Conservation (phyloP, 179 eudicot genomes). For the Nepenthes alata region DNA sequence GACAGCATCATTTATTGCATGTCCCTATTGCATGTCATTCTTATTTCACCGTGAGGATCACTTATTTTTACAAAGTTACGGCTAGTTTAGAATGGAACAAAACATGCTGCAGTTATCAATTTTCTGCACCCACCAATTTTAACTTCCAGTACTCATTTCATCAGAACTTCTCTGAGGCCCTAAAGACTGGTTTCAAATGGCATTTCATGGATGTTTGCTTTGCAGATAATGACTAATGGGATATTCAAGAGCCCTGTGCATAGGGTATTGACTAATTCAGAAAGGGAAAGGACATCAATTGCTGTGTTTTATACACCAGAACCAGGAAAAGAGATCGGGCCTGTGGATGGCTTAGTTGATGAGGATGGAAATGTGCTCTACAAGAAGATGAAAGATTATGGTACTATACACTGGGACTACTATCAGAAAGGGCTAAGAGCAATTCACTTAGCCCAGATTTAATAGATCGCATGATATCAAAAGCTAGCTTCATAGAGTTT, state of each 20-base stretch:
- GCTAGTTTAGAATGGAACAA: too few species aligned
- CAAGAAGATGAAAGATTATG: slow-evolving; percentile 16
- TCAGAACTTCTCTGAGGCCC: too few species aligned
- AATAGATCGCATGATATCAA: too few species aligned
- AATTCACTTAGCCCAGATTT: slow-evolving; percentile 11
- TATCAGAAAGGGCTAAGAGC: slow-evolving; percentile 11
- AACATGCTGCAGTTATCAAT: too few species aligned
- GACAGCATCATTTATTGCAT: too few species aligned
- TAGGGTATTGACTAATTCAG: slow-evolving; percentile 38
- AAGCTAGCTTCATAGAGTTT: too few species aligned
- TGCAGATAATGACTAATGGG: slow-evolving; percentile 63
- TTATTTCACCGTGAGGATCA: too few species aligned
- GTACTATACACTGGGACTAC: neutral
- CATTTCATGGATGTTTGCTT: neutral
- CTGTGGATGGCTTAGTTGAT: slow-evolving; percentile 36
- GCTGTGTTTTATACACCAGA: slow-evolving; percentile 43
- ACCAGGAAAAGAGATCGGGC: slow-evolving; percentile 19
- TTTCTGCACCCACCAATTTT: too few species aligned
- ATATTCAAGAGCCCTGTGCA: slow-evolving; percentile 50
- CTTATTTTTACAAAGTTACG: too few species aligned
- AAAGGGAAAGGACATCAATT: slow-evolving; percentile 35
- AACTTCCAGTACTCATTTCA: too few species aligned
- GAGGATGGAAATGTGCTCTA: slow-evolving; percentile 28
- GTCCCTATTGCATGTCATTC: too few species aligned
- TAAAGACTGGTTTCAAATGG: neutral